Evolutionary conservation across 164 flowering plant genomes (phyloP), one percentile per base, ranked within the genome.

Genomic region (Magnolia kwangsiensis): DNA sequence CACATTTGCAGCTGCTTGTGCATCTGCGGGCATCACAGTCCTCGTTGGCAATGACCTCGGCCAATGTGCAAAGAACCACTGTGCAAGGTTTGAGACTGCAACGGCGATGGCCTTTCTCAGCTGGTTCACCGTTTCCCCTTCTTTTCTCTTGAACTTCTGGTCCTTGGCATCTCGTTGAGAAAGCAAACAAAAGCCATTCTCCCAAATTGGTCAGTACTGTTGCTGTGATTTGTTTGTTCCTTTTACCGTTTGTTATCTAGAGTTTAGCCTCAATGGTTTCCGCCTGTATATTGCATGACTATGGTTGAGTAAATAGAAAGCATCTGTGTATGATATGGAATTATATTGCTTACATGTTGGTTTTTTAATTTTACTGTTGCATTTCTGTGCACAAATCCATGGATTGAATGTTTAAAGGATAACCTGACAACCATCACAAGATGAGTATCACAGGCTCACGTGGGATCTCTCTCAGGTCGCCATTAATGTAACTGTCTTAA

Each of bases 91-190:
- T 79, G 90, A 89, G 83, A 82, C 92, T 16, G 92, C 98, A 23
- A 92, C 94, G 6, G 92, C 96, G 3, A 87, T 92, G 94, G 97
- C 98, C 61, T 94, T 91, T 73, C 82, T 94, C 58, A 88, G 97
- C 76, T 92, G 98, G 96, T 89, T 94, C 75, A 80, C 89, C 2
- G 86, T 78, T 8, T 87, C 87, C 11, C 93, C 95, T 19, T 92
- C 97, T 11, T 94, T 90, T 82, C 78, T 94, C 51, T 67, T 94
- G 76, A 94, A 92, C 75, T 92, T 92, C 68, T 92, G 98, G 98
- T 81, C 91, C 2, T 74, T 92, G 75, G 97, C 97, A 19, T 87
- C 97, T 55, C 82, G 79, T 51, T 83, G 79, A 80, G 14, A 58
- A 18, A 50, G 16, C 16, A 50, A 55, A 29, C 13, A 24, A 72